These are phyloP conservation scores for Trichosporon asahii DNA, from an alignment of 1,284 basidiomycete species.

Conservation along the genomic window DNA sequence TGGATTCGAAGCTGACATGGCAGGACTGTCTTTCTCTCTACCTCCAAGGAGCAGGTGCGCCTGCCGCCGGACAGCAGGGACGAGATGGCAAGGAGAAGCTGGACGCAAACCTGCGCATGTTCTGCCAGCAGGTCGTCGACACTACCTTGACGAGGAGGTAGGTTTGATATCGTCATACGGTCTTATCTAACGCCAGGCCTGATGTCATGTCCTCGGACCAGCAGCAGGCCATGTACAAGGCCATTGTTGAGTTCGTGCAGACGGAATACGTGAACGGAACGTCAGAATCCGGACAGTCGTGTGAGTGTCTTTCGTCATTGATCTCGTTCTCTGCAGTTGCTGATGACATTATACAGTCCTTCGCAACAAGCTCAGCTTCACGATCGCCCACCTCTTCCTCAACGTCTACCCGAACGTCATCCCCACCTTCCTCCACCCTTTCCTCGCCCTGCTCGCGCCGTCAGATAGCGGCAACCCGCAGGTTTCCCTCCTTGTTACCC, in stretches of 20 bases:
- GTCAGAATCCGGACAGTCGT: conserved; percentile 47
- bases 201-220: conserved; percentile 38
- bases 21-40: conserved; percentile 52
- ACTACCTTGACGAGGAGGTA: conserved; percentile 46
- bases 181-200: conserved; percentile 26
- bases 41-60: conserved; percentile 51
- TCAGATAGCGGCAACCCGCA: conserved; percentile 57
- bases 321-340: background rate
- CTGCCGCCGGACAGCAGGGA: conserved; percentile 31
- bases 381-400: conserved; percentile 90
- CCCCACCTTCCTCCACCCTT: conserved; percentile 50
- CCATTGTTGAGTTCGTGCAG: conserved; percentile 48
- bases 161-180: conserved; percentile 9
- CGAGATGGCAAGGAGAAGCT: conserved; percentile 52
- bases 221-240: conserved; percentile 46
- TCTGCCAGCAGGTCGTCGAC: conserved; percentile 52
- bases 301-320: conserved; percentile 34
- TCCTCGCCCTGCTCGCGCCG: conserved; percentile 51
- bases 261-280: conserved; percentile 51
- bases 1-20: background rate
- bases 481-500: conserved; percentile 70
- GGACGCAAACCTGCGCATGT: conserved; percentile 48
- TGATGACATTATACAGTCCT: conserved; percentile 36
- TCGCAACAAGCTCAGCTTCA: conserved; percentile 96
- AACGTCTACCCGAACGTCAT: conserved; percentile 58